Evolutionary conservation across 768 basidiomycete species (phyloP).

Genomic region (Mrakia gelida): DNA sequence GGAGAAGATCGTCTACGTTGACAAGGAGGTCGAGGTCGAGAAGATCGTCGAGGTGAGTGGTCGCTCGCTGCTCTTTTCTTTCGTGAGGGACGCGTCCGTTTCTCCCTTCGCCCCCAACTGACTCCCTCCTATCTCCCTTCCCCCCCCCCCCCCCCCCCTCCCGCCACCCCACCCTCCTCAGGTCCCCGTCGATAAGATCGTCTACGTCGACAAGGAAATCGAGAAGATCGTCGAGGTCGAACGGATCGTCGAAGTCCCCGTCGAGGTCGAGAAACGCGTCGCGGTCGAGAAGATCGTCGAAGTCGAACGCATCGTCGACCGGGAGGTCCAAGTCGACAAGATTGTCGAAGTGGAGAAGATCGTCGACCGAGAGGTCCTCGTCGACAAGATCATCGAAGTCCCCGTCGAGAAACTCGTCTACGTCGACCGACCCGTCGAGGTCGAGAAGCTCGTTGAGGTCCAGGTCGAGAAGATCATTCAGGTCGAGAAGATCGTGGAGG

Average conservation of each 20-base stretch:
- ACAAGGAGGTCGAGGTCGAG: too few species aligned
- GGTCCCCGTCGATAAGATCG: conserved; percentile 39
- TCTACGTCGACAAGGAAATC: conserved; percentile 39
- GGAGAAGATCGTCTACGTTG: too few species aligned
- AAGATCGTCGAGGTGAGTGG: too few species aligned
- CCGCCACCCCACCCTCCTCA: too few species aligned
- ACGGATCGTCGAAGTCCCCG: conserved; percentile 33
- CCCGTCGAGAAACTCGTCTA: conserved; percentile 39
- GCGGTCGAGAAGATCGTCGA: conserved; percentile 38
- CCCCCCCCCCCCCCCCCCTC: not conserved
- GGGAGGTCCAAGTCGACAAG: conserved; percentile 36
- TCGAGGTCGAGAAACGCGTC: conserved; percentile 39
- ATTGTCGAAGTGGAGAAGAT: conserved; percentile 37
- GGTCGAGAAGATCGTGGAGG: conserved; percentile 37
- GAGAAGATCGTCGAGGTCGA: conserved; percentile 34
- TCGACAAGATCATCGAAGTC: conserved; percentile 37
- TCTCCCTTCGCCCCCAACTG: too few species aligned
- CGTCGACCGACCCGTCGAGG: conserved; percentile 41
- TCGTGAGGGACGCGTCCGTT: too few species aligned
- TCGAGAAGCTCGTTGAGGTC: conserved; percentile 40
- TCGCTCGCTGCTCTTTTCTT: too few species aligned
- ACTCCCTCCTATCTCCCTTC: too few species aligned
- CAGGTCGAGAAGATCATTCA: conserved; percentile 37
- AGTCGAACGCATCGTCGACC: conserved; percentile 29
- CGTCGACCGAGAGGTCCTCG: conserved; percentile 28